Base-by-base conservation (phyloP, 441 rosid species). In the Populus hybrid region DNA sequence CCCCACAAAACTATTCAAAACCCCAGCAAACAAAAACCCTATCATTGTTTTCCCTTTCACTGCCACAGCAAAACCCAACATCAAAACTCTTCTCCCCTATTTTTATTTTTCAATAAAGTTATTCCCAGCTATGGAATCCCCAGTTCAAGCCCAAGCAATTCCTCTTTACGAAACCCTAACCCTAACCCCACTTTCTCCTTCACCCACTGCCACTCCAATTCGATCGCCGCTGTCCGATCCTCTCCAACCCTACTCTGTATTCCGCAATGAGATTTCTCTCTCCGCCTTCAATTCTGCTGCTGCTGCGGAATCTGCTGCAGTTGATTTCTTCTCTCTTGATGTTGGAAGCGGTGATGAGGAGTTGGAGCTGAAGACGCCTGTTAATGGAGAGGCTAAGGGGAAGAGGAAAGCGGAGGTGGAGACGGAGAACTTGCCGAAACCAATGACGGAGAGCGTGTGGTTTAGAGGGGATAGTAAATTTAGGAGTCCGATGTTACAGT, bases 401-500 rank as follows among this genome's bases (percentile, higher is more conserved):
- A 89, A 86, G 61, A 82, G 72, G 18, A 64, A 16, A 23, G 46
- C 5, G 9, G 24, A 69, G 34, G 18, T 42, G 36, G 36, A 34
- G 36, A 34, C 76, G 71, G 77, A 34, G 77, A 73, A 69, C 2
- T 59, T 36, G 26, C 35, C 67, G 6, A 76, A 66, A 68, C 86
- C 88, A 18, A 84, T 64, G 69, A 84, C 89, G 75, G 99, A 93
- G 85, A 82, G 85, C 26, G 86, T 82, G 57, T 91, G 98, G 97
- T 93, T 93, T 76, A 82, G 83, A 72, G 95, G 82, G 82, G 85
- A 91, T 74, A 78, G 90, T 73, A 83, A 79, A 71, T 88, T 91
- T 76, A 86, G 82, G 78, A 95, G 94, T 79, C 98, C 97, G 35
- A 92, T 95, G 97, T 91, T 95, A 75, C 97, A 91, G 76, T 83